phyloP scores from a whole-genome alignment of 257 asterid species.

The Rehmannia glutinosa region DNA sequence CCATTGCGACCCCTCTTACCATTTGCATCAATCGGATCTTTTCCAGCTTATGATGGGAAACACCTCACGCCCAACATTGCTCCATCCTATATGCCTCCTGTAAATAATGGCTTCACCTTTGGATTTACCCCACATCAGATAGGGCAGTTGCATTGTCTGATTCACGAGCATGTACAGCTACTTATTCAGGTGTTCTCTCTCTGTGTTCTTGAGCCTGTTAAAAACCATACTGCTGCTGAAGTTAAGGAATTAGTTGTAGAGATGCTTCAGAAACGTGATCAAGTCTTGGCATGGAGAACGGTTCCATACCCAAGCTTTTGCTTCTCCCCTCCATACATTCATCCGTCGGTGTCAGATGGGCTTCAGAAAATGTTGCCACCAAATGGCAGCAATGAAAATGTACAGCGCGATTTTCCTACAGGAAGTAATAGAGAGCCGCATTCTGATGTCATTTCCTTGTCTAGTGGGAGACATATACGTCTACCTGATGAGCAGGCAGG shows the following conservation, averaged over 20 bases:
- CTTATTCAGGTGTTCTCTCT: slow-evolving; percentile 86
- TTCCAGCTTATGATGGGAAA: slow-evolving; percentile 45
- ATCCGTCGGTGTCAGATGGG: slow-evolving; percentile 59
- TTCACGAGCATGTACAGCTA: slow-evolving; percentile 91
- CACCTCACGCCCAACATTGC: slow-evolving; percentile 29
- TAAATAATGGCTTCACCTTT: slow-evolving; percentile 48
- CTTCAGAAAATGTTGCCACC: slow-evolving; percentile 31
- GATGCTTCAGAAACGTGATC: slow-evolving; percentile 49
- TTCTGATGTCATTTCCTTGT: slow-evolving; percentile 27
- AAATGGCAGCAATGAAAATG: slow-evolving; percentile 27
- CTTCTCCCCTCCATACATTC: slow-evolving; percentile 64
- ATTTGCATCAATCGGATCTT: slow-evolving; percentile 42
- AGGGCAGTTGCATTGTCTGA: slow-evolving; percentile 86
- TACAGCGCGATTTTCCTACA: slow-evolving; percentile 29
- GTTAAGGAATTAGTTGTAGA: slow-evolving; percentile 63
- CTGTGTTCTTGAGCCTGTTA: slow-evolving; percentile 76
- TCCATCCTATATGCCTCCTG: slow-evolving; percentile 36
- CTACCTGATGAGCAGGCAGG: slow-evolving; percentile 30
- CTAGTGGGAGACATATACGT: slow-evolving; percentile 27
- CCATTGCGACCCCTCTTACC: slow-evolving; percentile 85
- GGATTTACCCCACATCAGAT: slow-evolving; percentile 89
- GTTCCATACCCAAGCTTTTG: slow-evolving; percentile 73
- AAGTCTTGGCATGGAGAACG: slow-evolving; percentile 56
- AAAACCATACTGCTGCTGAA: slow-evolving; percentile 54
- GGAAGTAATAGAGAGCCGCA: slow-evolving; percentile 29